These are phyloP conservation scores for Mortierella antarctica DNA, from an alignment of 192 early-diverging fungal genomes.

Conservation along the genomic window DNA sequence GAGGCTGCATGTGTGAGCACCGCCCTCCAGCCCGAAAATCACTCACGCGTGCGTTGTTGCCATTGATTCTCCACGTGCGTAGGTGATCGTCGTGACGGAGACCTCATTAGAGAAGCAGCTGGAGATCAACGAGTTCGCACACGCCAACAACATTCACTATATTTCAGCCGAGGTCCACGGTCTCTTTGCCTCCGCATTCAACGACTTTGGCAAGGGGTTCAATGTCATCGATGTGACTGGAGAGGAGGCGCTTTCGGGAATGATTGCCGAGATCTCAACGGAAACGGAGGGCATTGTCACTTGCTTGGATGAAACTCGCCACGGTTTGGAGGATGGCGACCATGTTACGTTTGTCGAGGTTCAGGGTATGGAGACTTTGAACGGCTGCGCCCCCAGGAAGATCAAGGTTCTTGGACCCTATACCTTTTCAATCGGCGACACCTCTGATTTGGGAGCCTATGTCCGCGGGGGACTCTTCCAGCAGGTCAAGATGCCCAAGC, in stretches of 20 bases:
- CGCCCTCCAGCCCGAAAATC: neutral
- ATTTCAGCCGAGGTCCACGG: conserved; percentile 91
- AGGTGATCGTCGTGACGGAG: conserved; percentile 93
- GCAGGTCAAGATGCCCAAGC: conserved; percentile 95
- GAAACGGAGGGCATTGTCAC: conserved; percentile 90
- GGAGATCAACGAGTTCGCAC: conserved; percentile 87
- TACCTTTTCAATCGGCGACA: conserved; percentile 97
- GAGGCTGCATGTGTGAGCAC: neutral
- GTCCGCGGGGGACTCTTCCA: conserved; percentile 89
- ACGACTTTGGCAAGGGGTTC: conserved; percentile 96
- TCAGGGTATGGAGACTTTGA: conserved; percentile 92
- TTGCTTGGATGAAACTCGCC: conserved; percentile 95
- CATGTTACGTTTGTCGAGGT: conserved; percentile 94
- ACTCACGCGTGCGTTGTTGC: too few species aligned
- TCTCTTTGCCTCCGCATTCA: conserved; percentile 94
- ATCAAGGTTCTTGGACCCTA: conserved; percentile 94
- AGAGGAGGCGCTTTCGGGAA: conserved; percentile 91
- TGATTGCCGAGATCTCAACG: conserved; percentile 86
- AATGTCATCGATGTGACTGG: conserved; percentile 89
- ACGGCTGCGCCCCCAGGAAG: conserved; percentile 80
- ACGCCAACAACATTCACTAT: conserved; percentile 79
- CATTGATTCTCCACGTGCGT: neutral
- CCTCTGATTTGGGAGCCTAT: conserved; percentile 79
- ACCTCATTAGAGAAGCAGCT: conserved; percentile 80
- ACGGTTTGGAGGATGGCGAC: conserved; percentile 98